phyloP scores from a whole-genome alignment of 2,329 filamentous ascomycete genomes.

The Venturia carpophila region DNA sequence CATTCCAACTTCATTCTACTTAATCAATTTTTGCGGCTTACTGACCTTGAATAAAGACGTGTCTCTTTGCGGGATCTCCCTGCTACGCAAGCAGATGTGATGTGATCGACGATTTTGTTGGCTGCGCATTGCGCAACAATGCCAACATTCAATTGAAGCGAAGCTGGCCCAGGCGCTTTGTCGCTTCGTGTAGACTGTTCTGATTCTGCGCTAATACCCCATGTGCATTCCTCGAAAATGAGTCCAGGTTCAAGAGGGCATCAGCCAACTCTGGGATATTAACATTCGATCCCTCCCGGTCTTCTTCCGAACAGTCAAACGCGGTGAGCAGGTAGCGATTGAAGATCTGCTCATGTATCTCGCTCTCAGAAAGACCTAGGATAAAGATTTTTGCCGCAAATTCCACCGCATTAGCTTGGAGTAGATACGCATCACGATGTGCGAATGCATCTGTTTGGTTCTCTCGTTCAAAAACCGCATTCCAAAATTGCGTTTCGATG shows the following conservation, averaged over 20 bases:
- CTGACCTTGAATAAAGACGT: not conserved
- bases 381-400: not conserved
- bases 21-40: not conserved
- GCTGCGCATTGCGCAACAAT: not conserved
- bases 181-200: not conserved
- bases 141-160: not conserved
- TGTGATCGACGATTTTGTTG: not conserved
- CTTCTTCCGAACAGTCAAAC: slow-evolving; percentile 6
- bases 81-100: not conserved
- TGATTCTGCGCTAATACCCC: not conserved
- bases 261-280: not conserved
- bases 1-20: not conserved
- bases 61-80: not conserved
- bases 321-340: not conserved
- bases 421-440: slow-evolving; percentile 3
- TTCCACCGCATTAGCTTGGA: not conserved
- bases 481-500: slow-evolving; percentile 9
- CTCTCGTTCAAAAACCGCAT: slow-evolving; percentile 3
- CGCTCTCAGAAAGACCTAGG: not conserved
- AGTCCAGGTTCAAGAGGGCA: not conserved
- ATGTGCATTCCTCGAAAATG: not conserved
- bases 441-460: not conserved
- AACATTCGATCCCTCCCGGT: not conserved
- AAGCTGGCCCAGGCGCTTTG: not conserved
- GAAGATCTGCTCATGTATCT: not conserved